phyloP scores from a whole-genome alignment of 108 stramenopile genomes.

The Bacterosira constricta region DNA sequence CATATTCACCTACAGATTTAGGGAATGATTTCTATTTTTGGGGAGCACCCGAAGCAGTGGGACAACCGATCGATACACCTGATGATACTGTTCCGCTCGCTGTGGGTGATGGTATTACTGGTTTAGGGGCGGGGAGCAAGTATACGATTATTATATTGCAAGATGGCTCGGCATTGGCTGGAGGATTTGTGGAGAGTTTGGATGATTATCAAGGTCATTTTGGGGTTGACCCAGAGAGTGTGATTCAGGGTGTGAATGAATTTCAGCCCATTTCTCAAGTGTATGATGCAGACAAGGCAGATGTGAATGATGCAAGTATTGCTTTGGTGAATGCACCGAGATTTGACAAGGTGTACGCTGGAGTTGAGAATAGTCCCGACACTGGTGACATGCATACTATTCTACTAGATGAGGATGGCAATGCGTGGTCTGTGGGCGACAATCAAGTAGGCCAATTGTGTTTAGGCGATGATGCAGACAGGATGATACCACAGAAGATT shows the following conservation, averaged over 20 bases:
- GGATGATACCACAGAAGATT: slow-evolving; percentile 25
- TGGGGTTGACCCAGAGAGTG: slow-evolving; percentile 17
- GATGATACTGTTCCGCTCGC: slow-evolving; percentile 14
- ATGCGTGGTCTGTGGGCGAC: slow-evolving; percentile 23
- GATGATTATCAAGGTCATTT: slow-evolving; percentile 35
- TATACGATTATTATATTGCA: slow-evolving; percentile 27
- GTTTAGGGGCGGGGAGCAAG: slow-evolving; percentile 21
- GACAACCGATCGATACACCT: slow-evolving; percentile 7
- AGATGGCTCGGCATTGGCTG: slow-evolving; percentile 26
- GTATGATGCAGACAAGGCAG: background rate
- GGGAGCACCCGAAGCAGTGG: slow-evolving; percentile 33
- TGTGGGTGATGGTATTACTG: slow-evolving; percentile 12
- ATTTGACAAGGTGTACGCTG: slow-evolving; percentile 36
- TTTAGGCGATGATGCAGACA: slow-evolving; percentile 27
- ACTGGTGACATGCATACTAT: slow-evolving; percentile 33
- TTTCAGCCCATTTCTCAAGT: slow-evolving; percentile 16
- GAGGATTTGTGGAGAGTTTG: slow-evolving; percentile 25
- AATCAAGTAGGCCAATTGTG: slow-evolving; percentile 39
- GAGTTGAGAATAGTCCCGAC: slow-evolving; percentile 12
- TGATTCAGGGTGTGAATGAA: slow-evolving; percentile 28
- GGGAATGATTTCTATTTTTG: slow-evolving; percentile 32
- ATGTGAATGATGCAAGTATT: background rate
- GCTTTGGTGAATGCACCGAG: slow-evolving; percentile 10
- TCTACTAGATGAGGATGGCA: slow-evolving; percentile 28
- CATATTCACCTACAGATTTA: background rate